These are phyloP conservation scores for Plectosphaerella sp. DNA, from an alignment of 2,329 filamentous ascomycete species.

Conservation along the genomic window DNA sequence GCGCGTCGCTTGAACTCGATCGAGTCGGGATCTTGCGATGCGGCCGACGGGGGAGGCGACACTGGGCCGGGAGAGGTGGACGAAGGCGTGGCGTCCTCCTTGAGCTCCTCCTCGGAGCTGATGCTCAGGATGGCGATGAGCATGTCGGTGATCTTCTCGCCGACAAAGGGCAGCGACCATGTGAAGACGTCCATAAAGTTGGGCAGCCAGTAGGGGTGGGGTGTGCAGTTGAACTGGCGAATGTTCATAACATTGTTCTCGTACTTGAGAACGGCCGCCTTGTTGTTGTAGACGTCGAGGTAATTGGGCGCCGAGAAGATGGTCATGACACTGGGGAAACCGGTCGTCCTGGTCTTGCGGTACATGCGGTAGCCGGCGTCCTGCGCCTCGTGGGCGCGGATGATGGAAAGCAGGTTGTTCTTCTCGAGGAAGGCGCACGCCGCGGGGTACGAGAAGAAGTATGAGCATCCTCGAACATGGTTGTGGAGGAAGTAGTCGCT, in stretches of 20 bases:
- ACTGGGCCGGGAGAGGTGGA: slow-evolving; percentile 63
- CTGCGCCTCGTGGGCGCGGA: slow-evolving; percentile 96
- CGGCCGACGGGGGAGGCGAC: slow-evolving; percentile 62
- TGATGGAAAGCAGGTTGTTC: slow-evolving; percentile 96
- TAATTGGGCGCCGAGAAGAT: slow-evolving; percentile 99
- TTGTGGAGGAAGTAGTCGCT: slow-evolving; percentile 98
- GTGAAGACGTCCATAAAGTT: slow-evolving; percentile 99
- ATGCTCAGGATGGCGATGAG: slow-evolving; percentile 97
- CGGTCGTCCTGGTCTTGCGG: slow-evolving; percentile 94
- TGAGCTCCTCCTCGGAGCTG: slow-evolving; percentile 97
- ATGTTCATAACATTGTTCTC: slow-evolving; percentile 99
- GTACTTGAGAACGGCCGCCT: slow-evolving; percentile 97
- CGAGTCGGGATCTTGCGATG: slow-evolving; percentile 68
- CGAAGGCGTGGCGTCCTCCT: slow-evolving; percentile 79
- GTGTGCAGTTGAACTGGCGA: slow-evolving; percentile 98
- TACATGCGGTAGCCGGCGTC: slow-evolving; percentile 99
- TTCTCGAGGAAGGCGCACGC: slow-evolving; percentile 97
- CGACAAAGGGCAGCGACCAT: slow-evolving; percentile 98
- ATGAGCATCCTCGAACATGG: slow-evolving; percentile 95
- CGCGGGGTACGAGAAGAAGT: slow-evolving; percentile 98
- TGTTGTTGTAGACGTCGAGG: slow-evolving; percentile 99
- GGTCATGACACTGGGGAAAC: slow-evolving; percentile 99
- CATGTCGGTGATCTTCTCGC: slow-evolving; percentile 99
- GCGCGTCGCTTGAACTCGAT: slow-evolving; percentile 92
- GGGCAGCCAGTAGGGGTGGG: slow-evolving; percentile 97